phyloP scores from a whole-genome alignment of 2,329 filamentous ascomycete species.

The Aspergillus ochraceoroseus region DNA sequence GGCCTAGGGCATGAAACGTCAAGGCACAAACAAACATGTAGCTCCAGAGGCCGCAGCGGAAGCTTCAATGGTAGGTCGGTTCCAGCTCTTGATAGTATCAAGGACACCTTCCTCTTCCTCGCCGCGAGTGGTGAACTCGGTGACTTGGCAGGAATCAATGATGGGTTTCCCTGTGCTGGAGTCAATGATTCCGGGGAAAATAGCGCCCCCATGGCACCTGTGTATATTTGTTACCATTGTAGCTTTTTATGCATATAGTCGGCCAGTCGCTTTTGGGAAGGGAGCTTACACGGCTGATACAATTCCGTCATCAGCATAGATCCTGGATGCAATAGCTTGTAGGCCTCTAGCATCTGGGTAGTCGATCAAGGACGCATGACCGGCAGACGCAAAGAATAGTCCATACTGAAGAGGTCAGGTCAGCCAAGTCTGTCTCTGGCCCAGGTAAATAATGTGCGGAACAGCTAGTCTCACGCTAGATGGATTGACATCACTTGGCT shows the following conservation, averaged over 20 bases:
- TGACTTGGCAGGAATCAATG: conserved; percentile 5
- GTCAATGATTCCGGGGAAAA: conserved; percentile 3
- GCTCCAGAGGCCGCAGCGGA: conserved; percentile 2
- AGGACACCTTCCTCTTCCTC: conserved; percentile 7
- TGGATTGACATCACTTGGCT: background rate
- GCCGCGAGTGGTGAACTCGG: conserved; percentile 9
- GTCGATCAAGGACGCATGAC: conserved; percentile 41
- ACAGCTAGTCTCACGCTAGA: no score
- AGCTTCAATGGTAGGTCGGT: conserved; percentile 7
- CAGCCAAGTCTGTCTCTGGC: no score
- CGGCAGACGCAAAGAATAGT: conserved; percentile 41
- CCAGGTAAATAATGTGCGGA: no score
- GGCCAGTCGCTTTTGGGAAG: no score
- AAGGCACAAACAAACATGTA: conserved; percentile 5
- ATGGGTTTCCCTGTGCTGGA: background rate
- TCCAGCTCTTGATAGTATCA: background rate
- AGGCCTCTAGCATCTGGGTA: conserved; percentile 36
- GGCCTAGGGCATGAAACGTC: background rate
- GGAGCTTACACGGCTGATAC: conserved; percentile 20
- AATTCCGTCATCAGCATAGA: conserved; percentile 32
- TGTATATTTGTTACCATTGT: no score
- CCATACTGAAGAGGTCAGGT: no score
- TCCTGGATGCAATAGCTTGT: conserved; percentile 23
- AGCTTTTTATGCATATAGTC: no score
- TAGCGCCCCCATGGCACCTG: conserved; percentile 10